Evolutionary conservation across 1,284 basidiomycete genomes (phyloP).

Genomic region (Lignosus rhinocerotis): DNA sequence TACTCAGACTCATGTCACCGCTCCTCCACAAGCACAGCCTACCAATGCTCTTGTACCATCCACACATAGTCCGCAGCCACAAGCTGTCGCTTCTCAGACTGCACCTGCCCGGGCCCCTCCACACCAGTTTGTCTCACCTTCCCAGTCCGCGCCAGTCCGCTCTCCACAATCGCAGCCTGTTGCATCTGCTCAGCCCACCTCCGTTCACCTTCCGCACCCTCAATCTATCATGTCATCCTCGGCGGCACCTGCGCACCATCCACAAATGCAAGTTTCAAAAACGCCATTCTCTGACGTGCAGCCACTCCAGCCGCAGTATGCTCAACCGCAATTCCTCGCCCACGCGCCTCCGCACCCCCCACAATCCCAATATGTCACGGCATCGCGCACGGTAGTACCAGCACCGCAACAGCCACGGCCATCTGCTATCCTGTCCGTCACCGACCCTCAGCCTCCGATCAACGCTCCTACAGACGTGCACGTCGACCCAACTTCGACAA

Average conservation of each 20-base stretch:
- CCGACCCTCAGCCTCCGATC: not conserved
- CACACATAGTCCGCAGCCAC: not conserved
- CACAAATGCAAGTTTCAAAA: not conserved
- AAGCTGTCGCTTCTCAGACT: not conserved
- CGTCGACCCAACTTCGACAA: not conserved
- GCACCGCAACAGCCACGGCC: not conserved
- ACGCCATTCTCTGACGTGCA: not conserved
- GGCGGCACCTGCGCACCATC: not conserved
- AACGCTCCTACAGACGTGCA: not conserved
- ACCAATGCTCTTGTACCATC: not conserved
- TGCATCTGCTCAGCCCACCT: too few relatives aligned
- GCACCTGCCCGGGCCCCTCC: not conserved
- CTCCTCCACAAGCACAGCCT: not conserved
- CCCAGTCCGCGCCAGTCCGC: not conserved
- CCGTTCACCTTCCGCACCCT: not conserved
- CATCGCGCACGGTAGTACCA: not conserved
- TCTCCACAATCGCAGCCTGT: not conserved
- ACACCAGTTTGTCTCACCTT: not conserved
- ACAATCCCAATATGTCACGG: not conserved
- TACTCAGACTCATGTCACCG: not conserved
- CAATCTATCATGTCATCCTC: not conserved
- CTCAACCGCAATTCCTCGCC: too few relatives aligned
- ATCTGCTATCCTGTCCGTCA: not conserved
- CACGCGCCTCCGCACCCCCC: too few relatives aligned
- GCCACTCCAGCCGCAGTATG: not conserved